Base-by-base conservation (phyloP, 1,284 basidiomycete genomes). In the Rhodotorula sp. region DNA sequence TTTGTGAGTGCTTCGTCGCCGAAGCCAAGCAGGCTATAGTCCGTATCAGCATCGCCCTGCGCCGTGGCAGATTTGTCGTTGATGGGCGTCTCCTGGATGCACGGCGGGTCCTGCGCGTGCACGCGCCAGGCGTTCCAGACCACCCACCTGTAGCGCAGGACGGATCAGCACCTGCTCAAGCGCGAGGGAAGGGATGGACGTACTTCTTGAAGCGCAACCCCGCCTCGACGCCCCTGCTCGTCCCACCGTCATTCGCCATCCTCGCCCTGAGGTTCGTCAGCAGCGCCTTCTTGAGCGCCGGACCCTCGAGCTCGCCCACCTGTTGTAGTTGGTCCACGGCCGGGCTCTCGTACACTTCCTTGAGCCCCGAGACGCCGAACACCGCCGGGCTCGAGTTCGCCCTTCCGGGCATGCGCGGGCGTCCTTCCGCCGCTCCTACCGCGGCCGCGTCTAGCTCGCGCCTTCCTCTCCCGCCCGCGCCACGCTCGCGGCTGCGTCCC, bases 161-260 rank as follows among this genome's bases (percentile, higher is more conserved):
- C 10, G 9, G 2, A 21, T 55, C 32, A 61, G 36, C 29, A n/a
- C 4, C n/a, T 6, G 2, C 25, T 12, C 17, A 1, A 56, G 3
- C 17, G 36, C 1, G 37, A 51, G n/a, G n/a, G 15, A 34, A 41
- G 34, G n/a, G 17, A 21, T 17, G 22, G 13, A 61, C 62, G 36
- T 55, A 73, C 72, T 73, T 73, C 29, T 70, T 67, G 60, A 73
- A 73, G 27, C 69, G 32, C 34, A 70, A 13, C 9, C 59, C 63
- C 7, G 68, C 72, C 48, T 67, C 72, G 1, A 62, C 68, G 10
- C 62, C 68, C n/a, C 39, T 61, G 15, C 66, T 66, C 13, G 64
- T 64, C 44, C 41, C 62, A 8, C 72, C 72, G 8, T 67, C 69
- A 22, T 29, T 58, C 32, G 48, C 67, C 54, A 70, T 36, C 58